A percentile compares a stretch with the other conserved stretches of the same genome.
Conservation (phyloP, 257 asterid species). For the Anisodus acutangulus region DNA sequence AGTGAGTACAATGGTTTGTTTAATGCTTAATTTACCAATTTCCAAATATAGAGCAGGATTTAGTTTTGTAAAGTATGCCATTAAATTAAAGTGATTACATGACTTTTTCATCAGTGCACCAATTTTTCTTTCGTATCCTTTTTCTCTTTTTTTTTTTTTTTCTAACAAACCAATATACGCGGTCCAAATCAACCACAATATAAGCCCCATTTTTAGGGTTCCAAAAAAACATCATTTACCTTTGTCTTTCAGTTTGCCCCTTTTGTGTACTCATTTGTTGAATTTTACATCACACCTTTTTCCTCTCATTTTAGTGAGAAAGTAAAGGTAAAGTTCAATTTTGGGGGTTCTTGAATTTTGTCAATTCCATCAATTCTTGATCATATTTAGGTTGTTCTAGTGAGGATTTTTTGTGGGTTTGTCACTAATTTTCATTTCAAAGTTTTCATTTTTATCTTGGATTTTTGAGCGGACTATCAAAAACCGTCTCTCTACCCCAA, state of each 20-base stretch:
- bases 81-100: not conserved
- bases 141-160: not conserved
- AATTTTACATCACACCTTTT: not conserved
- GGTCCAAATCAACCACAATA: constrained; percentile 32
- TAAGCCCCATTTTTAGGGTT: constrained; percentile 33
- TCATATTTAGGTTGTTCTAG: not conserved
- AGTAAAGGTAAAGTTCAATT: not conserved
- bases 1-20: no score
- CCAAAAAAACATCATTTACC: constrained; percentile 7
- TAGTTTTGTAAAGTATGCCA: no score
- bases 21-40: no score
- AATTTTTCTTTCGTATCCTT: not conserved
- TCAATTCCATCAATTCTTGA: not conserved
- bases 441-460: not conserved
- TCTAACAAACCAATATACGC: constrained; percentile 24
- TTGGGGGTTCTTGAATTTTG: not conserved
- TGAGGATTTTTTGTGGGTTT: not conserved
- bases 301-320: not conserved
- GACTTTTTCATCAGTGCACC: not conserved
- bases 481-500: no score
- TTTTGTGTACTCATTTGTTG: not conserved
- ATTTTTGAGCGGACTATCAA: no score
- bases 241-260: not conserved
- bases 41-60: no score
- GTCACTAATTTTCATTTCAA: not conserved